phyloP scores from a whole-genome alignment of 768 basidiomycete genomes.

The Dendrothele bispora region DNA sequence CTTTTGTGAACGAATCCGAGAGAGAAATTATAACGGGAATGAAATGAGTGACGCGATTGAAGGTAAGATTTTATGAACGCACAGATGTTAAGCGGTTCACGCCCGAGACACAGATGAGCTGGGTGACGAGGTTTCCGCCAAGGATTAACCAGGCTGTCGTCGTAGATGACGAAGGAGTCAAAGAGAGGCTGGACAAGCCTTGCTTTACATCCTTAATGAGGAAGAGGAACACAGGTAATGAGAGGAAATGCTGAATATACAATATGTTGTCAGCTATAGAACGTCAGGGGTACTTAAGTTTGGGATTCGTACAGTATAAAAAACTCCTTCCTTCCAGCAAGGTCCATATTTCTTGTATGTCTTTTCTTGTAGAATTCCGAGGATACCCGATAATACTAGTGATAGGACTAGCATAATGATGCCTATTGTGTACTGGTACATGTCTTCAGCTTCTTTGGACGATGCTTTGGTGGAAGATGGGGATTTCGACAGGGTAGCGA shows the following conservation, averaged over 20 bases:
- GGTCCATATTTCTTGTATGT: conserved; percentile 76
- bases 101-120: conserved; percentile 79
- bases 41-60: not conserved
- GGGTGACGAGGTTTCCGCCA: conserved; percentile 64
- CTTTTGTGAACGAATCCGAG: too few relatives aligned
- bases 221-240: conserved; percentile 74
- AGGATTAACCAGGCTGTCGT: conserved; percentile 56
- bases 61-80: not conserved
- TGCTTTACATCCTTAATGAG: conserved; percentile 55
- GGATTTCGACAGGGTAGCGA: conserved; percentile 69
- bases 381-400: conserved; percentile 62
- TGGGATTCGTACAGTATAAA: conserved; percentile 71
- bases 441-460: conserved; percentile 28
- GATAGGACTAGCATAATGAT: conserved; percentile 67
- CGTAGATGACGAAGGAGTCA: conserved; percentile 28
- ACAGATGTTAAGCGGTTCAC: conserved; percentile 84
- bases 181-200: conserved; percentile 46
- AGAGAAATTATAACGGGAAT: not conserved
- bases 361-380: conserved; percentile 75
- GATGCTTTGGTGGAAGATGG: conserved; percentile 20
- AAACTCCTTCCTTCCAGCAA: conserved; percentile 81
- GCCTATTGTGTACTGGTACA: conserved; percentile 58
- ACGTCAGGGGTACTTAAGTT: not conserved
- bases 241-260: conserved; percentile 67
- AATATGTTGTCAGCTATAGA: not conserved